Conservation (phyloP, 2,329 filamentous ascomycete genomes). For the Aspergillus oerlinghausenensis region DNA sequence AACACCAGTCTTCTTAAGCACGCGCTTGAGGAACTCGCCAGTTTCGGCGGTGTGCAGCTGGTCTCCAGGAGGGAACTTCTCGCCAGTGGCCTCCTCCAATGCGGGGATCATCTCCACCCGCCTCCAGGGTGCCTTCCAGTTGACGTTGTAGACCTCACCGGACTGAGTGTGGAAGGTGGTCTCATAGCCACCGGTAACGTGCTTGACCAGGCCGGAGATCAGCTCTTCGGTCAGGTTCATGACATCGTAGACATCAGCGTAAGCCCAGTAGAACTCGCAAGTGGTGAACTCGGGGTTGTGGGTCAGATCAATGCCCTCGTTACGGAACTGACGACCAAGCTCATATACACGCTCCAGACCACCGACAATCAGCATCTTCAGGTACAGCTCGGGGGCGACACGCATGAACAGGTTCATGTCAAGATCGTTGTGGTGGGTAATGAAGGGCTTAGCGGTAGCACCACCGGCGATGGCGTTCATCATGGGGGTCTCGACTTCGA, state of each 20-base stretch:
- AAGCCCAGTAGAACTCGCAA: conserved; percentile 95
- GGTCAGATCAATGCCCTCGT: conserved; percentile 85
- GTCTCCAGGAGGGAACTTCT: conserved; percentile 88
- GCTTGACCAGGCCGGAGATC: conserved; percentile 82
- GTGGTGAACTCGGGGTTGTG: conserved; percentile 99
- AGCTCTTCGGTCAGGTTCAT: conserved; percentile 92
- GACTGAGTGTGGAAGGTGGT: conserved; percentile 82
- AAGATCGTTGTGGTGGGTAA: conserved; percentile 93
- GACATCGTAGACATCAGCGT: conserved; percentile 84
- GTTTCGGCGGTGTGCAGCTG: conserved; percentile 87
- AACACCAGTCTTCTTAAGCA: conserved; percentile 85
- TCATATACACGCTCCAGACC: conserved; percentile 94
- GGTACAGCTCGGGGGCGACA: conserved; percentile 89
- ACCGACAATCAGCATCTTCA: conserved; percentile 95
- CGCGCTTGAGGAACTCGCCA: conserved; percentile 75
- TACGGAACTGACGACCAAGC: conserved; percentile 91
- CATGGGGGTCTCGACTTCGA: conserved; percentile 95
- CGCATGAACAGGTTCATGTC: conserved; percentile 94
- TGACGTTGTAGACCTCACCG: conserved; percentile 83
- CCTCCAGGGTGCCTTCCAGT: conserved; percentile 95
- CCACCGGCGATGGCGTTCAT: conserved; percentile 95
- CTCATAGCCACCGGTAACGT: conserved; percentile 77
- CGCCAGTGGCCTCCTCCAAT: conserved; percentile 81
- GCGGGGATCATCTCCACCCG: conserved; percentile 93
- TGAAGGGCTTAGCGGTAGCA: conserved; percentile 90